Conservation (phyloP, 768 basidiomycete genomes). For the Phaeotremella skinneri region DNA sequence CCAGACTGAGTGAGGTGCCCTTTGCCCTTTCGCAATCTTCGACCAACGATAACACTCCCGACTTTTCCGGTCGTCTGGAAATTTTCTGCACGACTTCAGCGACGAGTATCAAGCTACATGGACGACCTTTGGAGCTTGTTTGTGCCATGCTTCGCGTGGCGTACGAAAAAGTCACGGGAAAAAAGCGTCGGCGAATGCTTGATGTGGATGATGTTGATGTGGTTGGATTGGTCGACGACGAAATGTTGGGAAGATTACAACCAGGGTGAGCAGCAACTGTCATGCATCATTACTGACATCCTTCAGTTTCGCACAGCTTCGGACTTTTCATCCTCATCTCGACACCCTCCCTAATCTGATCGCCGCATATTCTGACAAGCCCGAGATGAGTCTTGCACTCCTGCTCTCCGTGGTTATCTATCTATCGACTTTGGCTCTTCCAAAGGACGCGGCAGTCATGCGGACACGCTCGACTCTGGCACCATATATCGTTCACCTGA, state of each 20-base stretch:
- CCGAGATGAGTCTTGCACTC: constrained; percentile 9
- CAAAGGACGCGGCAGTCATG: constrained; percentile 4
- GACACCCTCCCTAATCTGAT: constrained; percentile 22
- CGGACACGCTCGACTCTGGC: constrained; percentile 11
- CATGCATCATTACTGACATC: background rate
- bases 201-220: constrained; percentile 29
- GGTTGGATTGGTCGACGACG: constrained; percentile 18
- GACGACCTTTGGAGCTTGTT: constrained; percentile 35
- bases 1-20: background rate
- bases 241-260: constrained; percentile 22
- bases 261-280: constrained; percentile 34
- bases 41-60: background rate
- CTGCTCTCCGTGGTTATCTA: constrained; percentile 28
- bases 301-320: constrained; percentile 26
- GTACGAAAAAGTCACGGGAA: constrained; percentile 25
- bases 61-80: background rate
- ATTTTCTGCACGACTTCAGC: background rate
- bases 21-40: constrained; percentile 2
- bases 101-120: constrained; percentile 34
- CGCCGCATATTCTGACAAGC: background rate
- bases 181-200: constrained; percentile 2
- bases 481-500: constrained; percentile 20
- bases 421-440: constrained; percentile 30
- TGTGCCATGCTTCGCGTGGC: constrained; percentile 39
- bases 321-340: constrained; percentile 36